Base-by-base conservation (phyloP, 164 flowering plant genomes). In the Cinnamomum micranthum region DNA sequence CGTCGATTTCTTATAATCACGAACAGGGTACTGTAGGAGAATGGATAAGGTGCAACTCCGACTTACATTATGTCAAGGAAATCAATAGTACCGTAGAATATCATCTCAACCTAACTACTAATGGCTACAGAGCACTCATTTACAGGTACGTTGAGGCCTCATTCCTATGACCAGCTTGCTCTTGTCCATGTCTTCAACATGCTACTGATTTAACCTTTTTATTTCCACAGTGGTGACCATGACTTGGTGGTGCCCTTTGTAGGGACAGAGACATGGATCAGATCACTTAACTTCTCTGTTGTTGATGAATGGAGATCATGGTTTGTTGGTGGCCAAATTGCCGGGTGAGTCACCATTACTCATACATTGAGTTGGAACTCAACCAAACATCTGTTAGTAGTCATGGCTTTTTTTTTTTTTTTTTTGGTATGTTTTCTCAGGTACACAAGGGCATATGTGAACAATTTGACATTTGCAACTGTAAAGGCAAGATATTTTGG, bases 221-320 rank as follows among this genome's bases (percentile, higher is more conserved):
- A 20, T 71, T 70, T 31, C 22, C 23, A 74, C 76, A 84, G 87
- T 41, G 87, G 87, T 27, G 87, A 84, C 72, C 87, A 79, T 33
- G 87, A 84, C 75, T 35, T 77, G 69, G 50, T n/a, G 4, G 70
- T 80, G 10, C 82, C 87, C 23, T 78, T 70, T 66, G 2, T 82
- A 23, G 81, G 76, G 1, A 81, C 83, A 0, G 72, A 73, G 65
- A 70, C 72, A 28, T 84, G 88, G 88, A 78, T 86, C 20, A 50
- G 66, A 13, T 69, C 73, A 50, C 64, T 89, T 5, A 84, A 85
- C 31, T 88, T 74, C 71, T 64, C 88, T 33, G 75, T 88, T 52
- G 75, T 75, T 68, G 85, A 84, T 79, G 88, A 83, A 6, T 89
- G 92, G 92, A 69, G 88, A 24, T 65, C 82, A 5, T 89, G 93